Conservation (phyloP, 208 protist species). For the Leishmania lainsoni region DNA sequence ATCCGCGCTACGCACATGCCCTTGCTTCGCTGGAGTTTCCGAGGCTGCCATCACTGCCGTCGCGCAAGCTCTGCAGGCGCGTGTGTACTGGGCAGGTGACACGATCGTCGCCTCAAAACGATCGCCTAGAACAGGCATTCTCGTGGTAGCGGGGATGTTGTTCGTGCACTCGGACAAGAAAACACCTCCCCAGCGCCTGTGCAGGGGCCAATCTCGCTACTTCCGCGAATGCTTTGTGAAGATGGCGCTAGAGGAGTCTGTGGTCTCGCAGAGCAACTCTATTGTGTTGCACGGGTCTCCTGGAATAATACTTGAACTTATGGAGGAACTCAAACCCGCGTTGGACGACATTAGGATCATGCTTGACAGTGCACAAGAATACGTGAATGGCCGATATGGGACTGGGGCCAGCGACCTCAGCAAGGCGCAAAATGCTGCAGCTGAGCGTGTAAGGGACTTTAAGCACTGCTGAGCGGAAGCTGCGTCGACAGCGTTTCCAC, state of each 20-base stretch:
- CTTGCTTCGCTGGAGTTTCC: conserved; percentile 44
- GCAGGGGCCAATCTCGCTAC: conserved; percentile 38
- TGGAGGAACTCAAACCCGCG: conserved; percentile 16
- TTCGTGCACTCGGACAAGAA: conserved; percentile 14
- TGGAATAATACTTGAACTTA: conserved; percentile 34
- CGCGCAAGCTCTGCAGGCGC: conserved; percentile 32
- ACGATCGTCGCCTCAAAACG: conserved; percentile 32
- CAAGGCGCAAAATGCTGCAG: conserved; percentile 45
- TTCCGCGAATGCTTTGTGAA: conserved; percentile 58
- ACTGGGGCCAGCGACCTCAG: conserved; percentile 17
- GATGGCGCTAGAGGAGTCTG: conserved; percentile 25
- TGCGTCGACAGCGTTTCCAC: not conserved
- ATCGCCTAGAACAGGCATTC: conserved; percentile 24
- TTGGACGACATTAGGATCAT: conserved; percentile 30
- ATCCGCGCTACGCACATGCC: conserved; percentile 34
- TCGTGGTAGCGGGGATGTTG: conserved; percentile 38
- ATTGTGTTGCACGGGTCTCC: conserved; percentile 46
- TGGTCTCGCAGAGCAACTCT: conserved; percentile 42
- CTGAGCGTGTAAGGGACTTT: conserved; percentile 33
- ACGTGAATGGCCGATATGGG: conserved; percentile 41
- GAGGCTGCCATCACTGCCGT: conserved; percentile 34
- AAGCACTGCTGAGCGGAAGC: conserved; percentile 11
- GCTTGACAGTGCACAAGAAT: conserved; percentile 32
- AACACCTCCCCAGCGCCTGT: not conserved
- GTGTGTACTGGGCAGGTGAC: conserved; percentile 45